phyloP scores from a whole-genome alignment of 192 early-diverging fungal genomes.

The Pilobolus umbonatus region DNA sequence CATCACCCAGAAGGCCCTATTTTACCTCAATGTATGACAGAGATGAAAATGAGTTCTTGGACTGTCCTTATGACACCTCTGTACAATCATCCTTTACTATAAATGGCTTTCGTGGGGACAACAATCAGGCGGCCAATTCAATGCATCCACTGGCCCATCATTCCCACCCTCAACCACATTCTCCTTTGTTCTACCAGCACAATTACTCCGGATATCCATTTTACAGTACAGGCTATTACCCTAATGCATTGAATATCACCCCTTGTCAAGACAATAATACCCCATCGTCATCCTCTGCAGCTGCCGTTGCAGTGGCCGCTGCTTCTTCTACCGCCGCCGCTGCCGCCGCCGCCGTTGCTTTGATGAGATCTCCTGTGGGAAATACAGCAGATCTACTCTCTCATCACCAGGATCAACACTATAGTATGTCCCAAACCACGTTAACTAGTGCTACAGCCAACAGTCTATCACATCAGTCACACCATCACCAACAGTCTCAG shows the following conservation, averaged over 20 bases:
- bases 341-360: not conserved
- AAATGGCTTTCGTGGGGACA: not conserved
- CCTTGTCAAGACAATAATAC: slow-evolving; percentile 14
- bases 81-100: slow-evolving; percentile 2
- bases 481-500: not conserved
- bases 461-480: not conserved
- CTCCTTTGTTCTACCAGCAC: slow-evolving; percentile 10
- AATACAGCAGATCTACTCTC: slow-evolving; percentile 5
- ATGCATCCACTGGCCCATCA: slow-evolving; percentile 11
- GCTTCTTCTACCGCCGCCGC: slow-evolving; percentile 1
- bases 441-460: not conserved
- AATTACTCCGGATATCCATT: slow-evolving; percentile 11
- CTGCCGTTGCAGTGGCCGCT: not conserved
- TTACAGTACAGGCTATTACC: slow-evolving; percentile 10
- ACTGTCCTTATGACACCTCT: slow-evolving; percentile 5
- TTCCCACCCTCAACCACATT: slow-evolving; percentile 7
- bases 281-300: not conserved
- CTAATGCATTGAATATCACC: slow-evolving; percentile 11
- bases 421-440: slow-evolving; percentile 5
- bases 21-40: slow-evolving; percentile 18
- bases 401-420: slow-evolving; percentile 6
- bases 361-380: slow-evolving; percentile 10
- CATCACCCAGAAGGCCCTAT: slow-evolving; percentile 13
- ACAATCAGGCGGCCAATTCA: not conserved
- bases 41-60: slow-evolving; percentile 7